Evolutionary conservation across 306 rosid genomes (phyloP).

Genomic region (Albizia julibrissin): DNA sequence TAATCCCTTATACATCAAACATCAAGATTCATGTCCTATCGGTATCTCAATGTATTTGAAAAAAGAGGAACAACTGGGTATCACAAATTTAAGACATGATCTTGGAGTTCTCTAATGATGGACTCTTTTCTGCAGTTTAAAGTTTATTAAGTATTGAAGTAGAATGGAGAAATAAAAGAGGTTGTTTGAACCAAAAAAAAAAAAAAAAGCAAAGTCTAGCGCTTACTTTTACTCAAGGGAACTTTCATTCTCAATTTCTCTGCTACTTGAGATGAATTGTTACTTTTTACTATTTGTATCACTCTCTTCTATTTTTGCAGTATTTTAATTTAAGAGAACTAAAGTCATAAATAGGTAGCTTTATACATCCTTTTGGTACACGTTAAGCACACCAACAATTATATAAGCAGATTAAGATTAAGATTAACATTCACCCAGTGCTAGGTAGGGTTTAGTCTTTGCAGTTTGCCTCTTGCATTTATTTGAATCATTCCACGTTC

Average conservation of each 20-base stretch:
- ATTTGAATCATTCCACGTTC: not conserved
- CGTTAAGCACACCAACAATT: no score
- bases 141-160: not conserved
- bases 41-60: no score
- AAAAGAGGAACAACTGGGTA: no score
- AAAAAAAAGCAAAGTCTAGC: not conserved
- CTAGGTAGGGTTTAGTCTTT: not conserved
- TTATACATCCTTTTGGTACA: not conserved
- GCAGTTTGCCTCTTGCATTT: not conserved
- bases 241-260: not conserved
- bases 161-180: not conserved
- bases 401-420: not conserved
- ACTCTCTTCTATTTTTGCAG: not conserved
- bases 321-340: no score
- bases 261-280: not conserved
- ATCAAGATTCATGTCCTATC: no score
- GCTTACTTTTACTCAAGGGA: not conserved
- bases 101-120: no score
- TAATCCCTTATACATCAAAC: no score
- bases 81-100: no score
- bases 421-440: not conserved
- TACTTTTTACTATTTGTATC: not conserved
- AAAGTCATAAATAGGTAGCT: not conserved
- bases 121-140: no score
- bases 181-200: not conserved